phyloP scores from a whole-genome alignment of 129 eudicot species.

The Calendula officinalis region DNA sequence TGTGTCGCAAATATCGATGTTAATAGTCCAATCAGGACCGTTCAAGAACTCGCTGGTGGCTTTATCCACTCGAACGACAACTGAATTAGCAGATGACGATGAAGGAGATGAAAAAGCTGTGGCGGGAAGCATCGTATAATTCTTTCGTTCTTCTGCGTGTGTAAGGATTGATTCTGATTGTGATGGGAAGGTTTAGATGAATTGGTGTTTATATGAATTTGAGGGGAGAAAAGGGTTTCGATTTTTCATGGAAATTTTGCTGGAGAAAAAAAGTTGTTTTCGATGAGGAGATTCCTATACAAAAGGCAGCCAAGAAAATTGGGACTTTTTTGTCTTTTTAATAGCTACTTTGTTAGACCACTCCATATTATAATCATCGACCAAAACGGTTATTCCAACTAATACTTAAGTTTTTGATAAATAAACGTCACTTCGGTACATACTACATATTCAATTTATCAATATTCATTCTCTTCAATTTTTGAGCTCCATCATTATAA shows the following conservation, averaged over 20 bases:
- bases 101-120: constrained; percentile 46
- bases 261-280: constrained; percentile 20
- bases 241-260: constrained; percentile 29
- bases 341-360: constrained; percentile 9
- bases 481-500: too few relatives aligned
- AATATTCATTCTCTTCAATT: too few relatives aligned
- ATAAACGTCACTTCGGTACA: too few relatives aligned
- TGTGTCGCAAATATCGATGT: constrained; percentile 77
- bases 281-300: constrained; percentile 36
- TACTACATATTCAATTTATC: too few relatives aligned
- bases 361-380: constrained; percentile 11
- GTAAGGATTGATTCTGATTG: neutral
- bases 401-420: too few relatives aligned
- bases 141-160: constrained; percentile 7
- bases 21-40: constrained; percentile 94
- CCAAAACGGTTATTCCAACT: too few relatives aligned
- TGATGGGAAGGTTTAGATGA: neutral
- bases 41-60: constrained; percentile 89
- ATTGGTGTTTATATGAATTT: constrained; percentile 1
- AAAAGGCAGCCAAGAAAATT: constrained; percentile 39
- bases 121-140: constrained; percentile 54
- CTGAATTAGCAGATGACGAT: constrained; percentile 54
- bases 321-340: constrained; percentile 36
- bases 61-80: constrained; percentile 73
- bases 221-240: constrained; percentile 20